A percentile compares a stretch with the other conserved stretches of the same genome.
Conservation (phyloP, 192 early-diverging fungal genomes). For the Geosiphon pyriformis region DNA sequence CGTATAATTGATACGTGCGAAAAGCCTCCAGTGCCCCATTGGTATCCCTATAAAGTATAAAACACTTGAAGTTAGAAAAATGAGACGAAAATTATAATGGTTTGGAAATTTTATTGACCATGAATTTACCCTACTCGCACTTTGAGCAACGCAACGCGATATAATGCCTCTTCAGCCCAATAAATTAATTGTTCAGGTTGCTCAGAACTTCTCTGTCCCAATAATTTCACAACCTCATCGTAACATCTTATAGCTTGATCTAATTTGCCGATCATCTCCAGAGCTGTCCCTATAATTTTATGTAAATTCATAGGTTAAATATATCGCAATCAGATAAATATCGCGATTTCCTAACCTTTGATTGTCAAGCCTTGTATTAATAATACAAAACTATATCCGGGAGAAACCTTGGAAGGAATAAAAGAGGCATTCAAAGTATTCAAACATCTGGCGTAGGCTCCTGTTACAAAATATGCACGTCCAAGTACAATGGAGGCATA, state of each 20-base stretch:
- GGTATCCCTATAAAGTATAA: constrained; percentile 6
- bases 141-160: constrained; percentile 52
- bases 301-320: constrained; percentile 11
- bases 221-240: constrained; percentile 37
- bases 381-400: constrained; percentile 57
- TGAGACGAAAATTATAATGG: no score
- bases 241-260: constrained; percentile 45
- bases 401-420: constrained; percentile 26
- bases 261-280: constrained; percentile 41
- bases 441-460: constrained; percentile 43
- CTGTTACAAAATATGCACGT: constrained; percentile 50
- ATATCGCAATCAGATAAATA: background rate
- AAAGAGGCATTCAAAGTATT: constrained; percentile 34
- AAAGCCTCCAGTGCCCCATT: constrained; percentile 24
- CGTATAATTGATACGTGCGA: constrained; percentile 36
- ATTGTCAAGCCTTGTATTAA: constrained; percentile 52
- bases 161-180: constrained; percentile 69
- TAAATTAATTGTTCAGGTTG: constrained; percentile 48
- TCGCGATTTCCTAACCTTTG: constrained; percentile 36
- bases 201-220: constrained; percentile 38
- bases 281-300: constrained; percentile 38
- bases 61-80: background rate
- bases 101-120: no score
- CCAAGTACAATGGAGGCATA: constrained; percentile 51
- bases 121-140: constrained; percentile 34